phyloP scores from a whole-genome alignment of 164 flowering plant genomes.

The Macadamia tetraphylla region DNA sequence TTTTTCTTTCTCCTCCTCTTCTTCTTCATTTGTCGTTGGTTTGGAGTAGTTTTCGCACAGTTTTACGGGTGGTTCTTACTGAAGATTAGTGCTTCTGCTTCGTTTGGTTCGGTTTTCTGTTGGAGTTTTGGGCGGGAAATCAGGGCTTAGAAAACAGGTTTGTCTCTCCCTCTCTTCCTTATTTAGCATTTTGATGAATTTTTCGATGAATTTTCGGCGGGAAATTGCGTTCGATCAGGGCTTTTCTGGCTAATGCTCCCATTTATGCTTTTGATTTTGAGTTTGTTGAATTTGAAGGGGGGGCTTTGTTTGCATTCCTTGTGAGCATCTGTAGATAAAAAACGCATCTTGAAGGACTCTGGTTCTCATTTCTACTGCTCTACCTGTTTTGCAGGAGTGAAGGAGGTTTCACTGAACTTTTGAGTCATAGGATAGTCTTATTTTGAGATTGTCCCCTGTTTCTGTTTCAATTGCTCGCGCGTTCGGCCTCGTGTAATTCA shows the following conservation, averaged over 20 bases:
- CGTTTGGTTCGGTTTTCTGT: too few relatives aligned
- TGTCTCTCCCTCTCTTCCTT: too few relatives aligned
- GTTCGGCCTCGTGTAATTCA: background rate
- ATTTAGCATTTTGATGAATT: background rate
- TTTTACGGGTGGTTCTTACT: too few relatives aligned
- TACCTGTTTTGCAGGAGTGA: conserved; percentile 5
- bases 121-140: too few relatives aligned
- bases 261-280: too few relatives aligned
- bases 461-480: background rate
- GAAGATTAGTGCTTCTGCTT: too few relatives aligned
- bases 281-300: background rate
- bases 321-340: background rate
- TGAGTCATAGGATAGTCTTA: too few relatives aligned
- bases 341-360: background rate
- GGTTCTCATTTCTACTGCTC: background rate
- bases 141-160: too few relatives aligned
- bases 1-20: background rate
- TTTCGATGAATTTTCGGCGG: background rate
- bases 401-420: background rate
- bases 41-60: too few relatives aligned
- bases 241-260: too few relatives aligned
- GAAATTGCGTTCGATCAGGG: background rate
- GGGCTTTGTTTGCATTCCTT: too few relatives aligned
- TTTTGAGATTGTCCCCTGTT: background rate
- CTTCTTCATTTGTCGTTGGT: too few relatives aligned